Percentiles rank a stretch among this genome's conserved stretches.
Conservation (phyloP, 495 filamentous ascomycete species). For the Thermothielavioides terrestris region DNA sequence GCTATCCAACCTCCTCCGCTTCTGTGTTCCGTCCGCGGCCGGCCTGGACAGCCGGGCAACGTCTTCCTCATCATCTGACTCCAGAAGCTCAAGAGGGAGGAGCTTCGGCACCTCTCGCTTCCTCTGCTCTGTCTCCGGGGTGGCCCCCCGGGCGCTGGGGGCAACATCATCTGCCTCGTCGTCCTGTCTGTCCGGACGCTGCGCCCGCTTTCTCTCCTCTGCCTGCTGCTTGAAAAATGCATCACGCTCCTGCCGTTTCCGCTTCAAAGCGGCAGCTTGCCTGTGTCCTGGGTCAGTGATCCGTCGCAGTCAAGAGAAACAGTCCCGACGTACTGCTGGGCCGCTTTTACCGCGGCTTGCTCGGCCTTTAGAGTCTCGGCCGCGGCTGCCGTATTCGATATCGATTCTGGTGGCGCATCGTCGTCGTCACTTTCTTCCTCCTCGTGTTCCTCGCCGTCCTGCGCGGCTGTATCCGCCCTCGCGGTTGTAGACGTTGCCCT, state of each 20-base stretch:
- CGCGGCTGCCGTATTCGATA: conserved; percentile 33
- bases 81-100: conserved; percentile 39
- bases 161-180: conserved; percentile 12
- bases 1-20: conserved; percentile 30
- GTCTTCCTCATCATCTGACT: conserved; percentile 36
- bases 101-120: conserved; percentile 30
- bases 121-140: conserved; percentile 14
- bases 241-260: conserved; percentile 40
- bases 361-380: conserved; percentile 28
- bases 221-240: conserved; percentile 39
- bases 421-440: conserved; percentile 34
- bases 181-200: conserved; percentile 1
- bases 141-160: conserved; percentile 11
- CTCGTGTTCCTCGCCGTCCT: conserved; percentile 29
- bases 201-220: conserved; percentile 28
- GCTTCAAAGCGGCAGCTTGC: conserved; percentile 34
- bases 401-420: conserved; percentile 38
- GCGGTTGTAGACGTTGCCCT: conserved; percentile 6
- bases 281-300: conserved; percentile 20
- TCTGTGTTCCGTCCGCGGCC: conserved; percentile 15
- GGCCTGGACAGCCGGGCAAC: conserved; percentile 14
- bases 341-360: conserved; percentile 31
- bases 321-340: conserved; percentile 28
- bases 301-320: not conserved
- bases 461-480: no score